A percentile compares a stretch with the other conserved stretches of the same genome.
Evolutionary conservation across 345 rosid genomes (phyloP).

Genomic region (Salix arbutifolia): DNA sequence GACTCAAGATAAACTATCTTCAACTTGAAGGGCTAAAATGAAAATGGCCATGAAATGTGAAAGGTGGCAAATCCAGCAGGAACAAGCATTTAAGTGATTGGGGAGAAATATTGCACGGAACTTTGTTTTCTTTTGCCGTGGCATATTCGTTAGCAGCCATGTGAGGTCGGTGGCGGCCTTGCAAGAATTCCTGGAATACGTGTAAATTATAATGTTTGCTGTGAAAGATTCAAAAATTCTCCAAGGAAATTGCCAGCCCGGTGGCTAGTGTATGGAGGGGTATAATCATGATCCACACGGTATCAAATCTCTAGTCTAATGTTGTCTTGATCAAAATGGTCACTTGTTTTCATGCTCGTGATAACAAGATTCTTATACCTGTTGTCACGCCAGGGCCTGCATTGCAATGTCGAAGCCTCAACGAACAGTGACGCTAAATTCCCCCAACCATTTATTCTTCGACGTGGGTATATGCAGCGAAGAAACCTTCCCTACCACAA

Average conservation of each 20-base stretch:
- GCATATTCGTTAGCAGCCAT: neutral
- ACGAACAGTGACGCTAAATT: neutral
- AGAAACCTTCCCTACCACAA: neutral
- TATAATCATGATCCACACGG: neutral
- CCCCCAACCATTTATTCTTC: neutral
- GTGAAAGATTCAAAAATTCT: neutral
- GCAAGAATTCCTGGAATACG: neutral
- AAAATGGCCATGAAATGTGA: too few species aligned
- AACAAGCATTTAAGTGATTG: too few species aligned
- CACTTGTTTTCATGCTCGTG: neutral
- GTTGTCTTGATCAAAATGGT: neutral
- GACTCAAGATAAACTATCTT: too few species aligned
- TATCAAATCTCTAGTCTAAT: neutral
- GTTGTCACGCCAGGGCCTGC: neutral
- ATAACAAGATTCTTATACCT: neutral
- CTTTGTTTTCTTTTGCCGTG: neutral
- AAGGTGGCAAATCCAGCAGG: too few species aligned
- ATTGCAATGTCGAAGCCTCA: neutral
- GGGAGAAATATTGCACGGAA: too few species aligned
- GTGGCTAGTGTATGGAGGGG: neutral
- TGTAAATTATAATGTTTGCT: neutral
- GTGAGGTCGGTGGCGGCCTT: neutral
- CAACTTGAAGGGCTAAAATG: too few species aligned
- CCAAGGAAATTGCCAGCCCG: neutral
- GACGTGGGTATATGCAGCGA: neutral